Conservation (phyloP, 208 protist species). For the Trypanosoma melophagium region DNA sequence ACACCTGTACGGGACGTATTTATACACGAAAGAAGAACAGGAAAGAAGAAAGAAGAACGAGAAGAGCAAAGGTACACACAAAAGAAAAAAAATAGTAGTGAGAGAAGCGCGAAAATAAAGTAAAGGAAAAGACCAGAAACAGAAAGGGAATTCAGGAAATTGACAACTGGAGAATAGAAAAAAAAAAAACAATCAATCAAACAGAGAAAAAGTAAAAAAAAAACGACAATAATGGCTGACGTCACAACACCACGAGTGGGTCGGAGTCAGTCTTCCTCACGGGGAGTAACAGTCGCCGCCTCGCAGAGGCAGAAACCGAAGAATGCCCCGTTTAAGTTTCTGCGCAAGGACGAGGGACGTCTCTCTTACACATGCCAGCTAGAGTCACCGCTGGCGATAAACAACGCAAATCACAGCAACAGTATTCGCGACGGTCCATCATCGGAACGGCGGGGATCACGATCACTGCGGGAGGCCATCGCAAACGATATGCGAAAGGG, state of each 20-base stretch:
- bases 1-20: not conserved
- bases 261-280: conserved; percentile 21
- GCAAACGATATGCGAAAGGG: conserved; percentile 83
- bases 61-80: too few species aligned
- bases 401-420: conserved; percentile 6
- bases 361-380: conserved; percentile 61
- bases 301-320: conserved; percentile 75
- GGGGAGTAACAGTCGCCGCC: conserved; percentile 56
- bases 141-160: too few species aligned
- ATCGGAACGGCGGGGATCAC: conserved; percentile 61
- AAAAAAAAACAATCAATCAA: not conserved
- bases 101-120: too few species aligned
- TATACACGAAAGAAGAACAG: too few species aligned
- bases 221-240: conserved; percentile 20
- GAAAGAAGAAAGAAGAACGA: too few species aligned
- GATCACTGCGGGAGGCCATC: conserved; percentile 78
- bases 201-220: not conserved
- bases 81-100: too few species aligned
- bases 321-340: conserved; percentile 74
- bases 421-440: conserved; percentile 19
- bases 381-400: conserved; percentile 16
- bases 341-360: conserved; percentile 76
- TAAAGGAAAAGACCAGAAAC: too few species aligned
- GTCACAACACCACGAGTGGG: conserved; percentile 14
- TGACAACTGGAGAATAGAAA: too few species aligned